phyloP scores from a whole-genome alignment of 208 protist species.

The Acanthamoeba sp. region DNA sequence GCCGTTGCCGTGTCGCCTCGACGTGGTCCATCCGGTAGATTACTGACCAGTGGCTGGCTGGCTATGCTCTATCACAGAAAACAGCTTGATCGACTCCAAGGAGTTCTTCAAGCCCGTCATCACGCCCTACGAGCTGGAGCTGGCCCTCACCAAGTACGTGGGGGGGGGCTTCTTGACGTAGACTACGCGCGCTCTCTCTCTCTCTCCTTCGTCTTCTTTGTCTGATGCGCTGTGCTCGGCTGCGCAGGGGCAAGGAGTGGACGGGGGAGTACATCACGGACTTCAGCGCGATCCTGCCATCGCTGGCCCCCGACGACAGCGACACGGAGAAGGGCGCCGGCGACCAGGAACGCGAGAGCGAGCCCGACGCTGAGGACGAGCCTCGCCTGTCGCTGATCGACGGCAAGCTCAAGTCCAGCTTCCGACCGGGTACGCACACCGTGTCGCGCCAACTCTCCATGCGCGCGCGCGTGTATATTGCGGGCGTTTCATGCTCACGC shows the following conservation, averaged over 20 bases:
- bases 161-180: no score
- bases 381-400: slow-evolving; percentile 73
- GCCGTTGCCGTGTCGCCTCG: no score
- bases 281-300: slow-evolving; percentile 78
- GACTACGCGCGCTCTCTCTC: no score
- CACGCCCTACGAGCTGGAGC: slow-evolving; percentile 87
- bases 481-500: no score
- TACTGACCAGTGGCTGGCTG: no score
- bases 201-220: no score
- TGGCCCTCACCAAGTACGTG: slow-evolving; percentile 79
- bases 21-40: no score
- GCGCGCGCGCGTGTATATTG: no score
- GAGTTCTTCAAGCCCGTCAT: slow-evolving; percentile 88
- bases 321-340: not conserved
- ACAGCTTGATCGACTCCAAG: slow-evolving; percentile 84
- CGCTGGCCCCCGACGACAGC: not conserved
- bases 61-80: no score
- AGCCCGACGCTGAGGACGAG: slow-evolving; percentile 76
- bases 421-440: not conserved
- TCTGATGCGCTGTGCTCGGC: no score
- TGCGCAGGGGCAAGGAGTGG: slow-evolving; percentile 81
- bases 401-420: slow-evolving; percentile 29
- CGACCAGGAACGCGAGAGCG: not conserved
- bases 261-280: slow-evolving; percentile 83
- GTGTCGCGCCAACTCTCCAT: no score